These are phyloP conservation scores for Globisporangium paddicum DNA, from an alignment of 352 stramenopile genomes.

Conservation along the genomic window DNA sequence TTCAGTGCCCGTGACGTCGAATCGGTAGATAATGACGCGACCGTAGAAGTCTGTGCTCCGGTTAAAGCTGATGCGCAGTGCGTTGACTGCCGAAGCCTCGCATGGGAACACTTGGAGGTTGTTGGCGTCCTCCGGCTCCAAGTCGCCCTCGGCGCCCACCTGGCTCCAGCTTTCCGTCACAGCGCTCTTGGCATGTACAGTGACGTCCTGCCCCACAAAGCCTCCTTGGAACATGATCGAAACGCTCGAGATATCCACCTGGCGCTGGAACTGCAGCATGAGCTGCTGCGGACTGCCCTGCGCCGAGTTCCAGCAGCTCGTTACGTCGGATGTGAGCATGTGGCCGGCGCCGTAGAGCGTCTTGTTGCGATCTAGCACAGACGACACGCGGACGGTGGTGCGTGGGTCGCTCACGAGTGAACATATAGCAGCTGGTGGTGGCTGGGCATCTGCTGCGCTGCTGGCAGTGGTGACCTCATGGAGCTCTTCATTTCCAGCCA, in stretches of 20 bases:
- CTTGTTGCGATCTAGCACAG: constrained; percentile 65
- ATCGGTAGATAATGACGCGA: constrained; percentile 58
- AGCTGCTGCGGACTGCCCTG: constrained; percentile 64
- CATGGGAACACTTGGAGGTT: constrained; percentile 44
- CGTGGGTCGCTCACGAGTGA: constrained; percentile 32
- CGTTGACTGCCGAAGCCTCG: constrained; percentile 20
- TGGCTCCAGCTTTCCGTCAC: constrained; percentile 21
- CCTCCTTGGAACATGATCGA: constrained; percentile 74
- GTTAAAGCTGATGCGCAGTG: constrained; percentile 45
- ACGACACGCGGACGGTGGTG: constrained; percentile 60
- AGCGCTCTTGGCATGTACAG: constrained; percentile 24
- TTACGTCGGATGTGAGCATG: constrained; percentile 40
- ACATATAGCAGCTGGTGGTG: background rate
- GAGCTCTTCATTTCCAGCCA: constrained; percentile 8
- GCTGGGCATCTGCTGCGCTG: background rate
- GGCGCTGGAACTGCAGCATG: constrained; percentile 53
- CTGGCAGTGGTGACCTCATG: background rate
- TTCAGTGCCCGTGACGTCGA: constrained; percentile 41
- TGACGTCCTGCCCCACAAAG: constrained; percentile 62
- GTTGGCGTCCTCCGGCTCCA: constrained; percentile 49
- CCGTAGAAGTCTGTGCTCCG: constrained; percentile 74
- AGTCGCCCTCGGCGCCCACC: constrained; percentile 12
- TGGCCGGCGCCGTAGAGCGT: constrained; percentile 50
- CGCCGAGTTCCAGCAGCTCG: constrained; percentile 68
- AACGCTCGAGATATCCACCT: constrained; percentile 31